These are phyloP conservation scores for Hyaloperonospora brassicae DNA, from an alignment of 352 stramenopile species.

Conservation along the genomic window DNA sequence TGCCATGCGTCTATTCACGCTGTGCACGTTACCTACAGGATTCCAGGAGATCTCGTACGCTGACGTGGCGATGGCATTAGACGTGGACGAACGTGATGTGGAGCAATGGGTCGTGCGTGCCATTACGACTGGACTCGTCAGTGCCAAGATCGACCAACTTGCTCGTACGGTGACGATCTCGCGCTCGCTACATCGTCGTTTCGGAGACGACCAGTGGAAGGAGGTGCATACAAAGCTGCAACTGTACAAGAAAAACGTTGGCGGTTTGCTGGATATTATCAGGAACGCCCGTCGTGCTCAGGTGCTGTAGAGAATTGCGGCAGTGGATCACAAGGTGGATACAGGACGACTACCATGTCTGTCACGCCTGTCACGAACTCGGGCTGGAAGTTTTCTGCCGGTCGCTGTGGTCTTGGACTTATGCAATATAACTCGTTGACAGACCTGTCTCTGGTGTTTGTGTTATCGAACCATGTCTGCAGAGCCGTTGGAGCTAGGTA, in stretches of 20 bases:
- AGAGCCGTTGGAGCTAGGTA: too few relatives aligned
- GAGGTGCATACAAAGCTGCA: constrained; percentile 83
- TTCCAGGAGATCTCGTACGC: constrained; percentile 90
- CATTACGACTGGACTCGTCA: constrained; percentile 86
- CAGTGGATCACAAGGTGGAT: background rate
- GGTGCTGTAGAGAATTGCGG: constrained; percentile 34
- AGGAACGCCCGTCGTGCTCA: constrained; percentile 60
- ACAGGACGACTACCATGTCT: too few relatives aligned
- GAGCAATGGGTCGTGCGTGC: constrained; percentile 92
- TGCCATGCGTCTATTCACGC: constrained; percentile 90
- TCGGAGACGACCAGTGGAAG: constrained; percentile 87
- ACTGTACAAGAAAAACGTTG: constrained; percentile 91
- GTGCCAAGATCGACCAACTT: constrained; percentile 93
- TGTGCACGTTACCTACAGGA: constrained; percentile 85
- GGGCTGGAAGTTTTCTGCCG: too few relatives aligned
- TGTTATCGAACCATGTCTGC: too few relatives aligned
- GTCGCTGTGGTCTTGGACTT: too few relatives aligned
- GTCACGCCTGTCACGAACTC: too few relatives aligned
- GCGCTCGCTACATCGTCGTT: constrained; percentile 64
- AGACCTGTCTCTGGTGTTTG: too few relatives aligned
- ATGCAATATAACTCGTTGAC: too few relatives aligned
- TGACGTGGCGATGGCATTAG: constrained; percentile 74
- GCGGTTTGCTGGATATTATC: constrained; percentile 81
- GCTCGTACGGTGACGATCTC: constrained; percentile 85
- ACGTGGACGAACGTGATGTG: constrained; percentile 79